Percentiles rank a stretch among this genome's conserved stretches.
phyloP scores from a whole-genome alignment of 148 eudicot species.

The Persicaria maculosa region DNA sequence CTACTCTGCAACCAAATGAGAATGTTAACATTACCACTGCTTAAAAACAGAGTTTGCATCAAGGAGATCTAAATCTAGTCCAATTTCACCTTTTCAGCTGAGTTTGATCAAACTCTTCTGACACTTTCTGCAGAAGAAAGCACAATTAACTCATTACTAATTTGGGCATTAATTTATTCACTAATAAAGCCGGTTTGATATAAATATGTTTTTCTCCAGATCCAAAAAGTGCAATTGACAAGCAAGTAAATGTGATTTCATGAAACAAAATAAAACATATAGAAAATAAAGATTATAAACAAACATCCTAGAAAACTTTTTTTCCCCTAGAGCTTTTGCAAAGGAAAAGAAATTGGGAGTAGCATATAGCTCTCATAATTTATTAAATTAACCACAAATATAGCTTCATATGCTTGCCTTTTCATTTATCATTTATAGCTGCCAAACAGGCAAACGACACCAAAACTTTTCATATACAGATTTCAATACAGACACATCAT shows the following conservation, averaged over 20 bases:
- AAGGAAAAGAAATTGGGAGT: neutral
- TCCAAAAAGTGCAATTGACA: neutral
- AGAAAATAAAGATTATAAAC: neutral
- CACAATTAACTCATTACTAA: neutral
- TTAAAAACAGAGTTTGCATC: slow-evolving; percentile 4
- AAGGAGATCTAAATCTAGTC: neutral
- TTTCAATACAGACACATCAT: neutral
- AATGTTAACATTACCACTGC: slow-evolving; percentile 14
- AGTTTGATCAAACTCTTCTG: slow-evolving; percentile 20
- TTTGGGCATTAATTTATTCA: neutral
- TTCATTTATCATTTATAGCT: neutral
- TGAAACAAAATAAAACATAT: neutral
- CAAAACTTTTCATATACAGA: neutral
- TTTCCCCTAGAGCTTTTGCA: neutral
- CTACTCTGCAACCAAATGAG: slow-evolving; percentile 37
- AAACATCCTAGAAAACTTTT: neutral
- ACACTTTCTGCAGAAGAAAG: slow-evolving; percentile 41
- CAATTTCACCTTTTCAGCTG: slow-evolving; percentile 47
- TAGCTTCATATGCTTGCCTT: neutral
- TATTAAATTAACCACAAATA: neutral
- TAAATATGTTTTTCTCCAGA: neutral
- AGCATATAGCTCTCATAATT: neutral
- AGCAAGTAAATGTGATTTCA: neutral
- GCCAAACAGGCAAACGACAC: neutral
- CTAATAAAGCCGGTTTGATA: neutral